phyloP scores from a whole-genome alignment of 768 basidiomycete genomes.

The Lactifluus pinguis region DNA sequence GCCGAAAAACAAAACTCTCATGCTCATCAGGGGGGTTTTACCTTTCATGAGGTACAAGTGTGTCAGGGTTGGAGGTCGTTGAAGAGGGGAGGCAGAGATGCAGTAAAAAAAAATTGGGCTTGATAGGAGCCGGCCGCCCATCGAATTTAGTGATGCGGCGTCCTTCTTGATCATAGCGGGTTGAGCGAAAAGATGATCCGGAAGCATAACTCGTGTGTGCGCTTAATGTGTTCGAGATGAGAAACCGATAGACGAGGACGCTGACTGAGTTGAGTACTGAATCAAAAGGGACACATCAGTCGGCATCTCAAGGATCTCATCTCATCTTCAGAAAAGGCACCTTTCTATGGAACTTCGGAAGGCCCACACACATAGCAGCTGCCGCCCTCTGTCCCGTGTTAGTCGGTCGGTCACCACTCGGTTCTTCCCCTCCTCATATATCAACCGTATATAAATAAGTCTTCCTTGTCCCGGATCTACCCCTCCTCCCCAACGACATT shows the following conservation, averaged over 20 bases:
- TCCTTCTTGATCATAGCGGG: too few species aligned
- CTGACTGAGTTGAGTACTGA: slow-evolving; percentile 1
- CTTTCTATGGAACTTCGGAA: slow-evolving; percentile 11
- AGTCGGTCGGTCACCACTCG: slow-evolving; percentile 12
- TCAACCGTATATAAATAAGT: slow-evolving; percentile 8
- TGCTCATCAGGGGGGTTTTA: background rate
- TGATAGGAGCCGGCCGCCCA: too few species aligned
- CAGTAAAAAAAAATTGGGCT: too few species aligned
- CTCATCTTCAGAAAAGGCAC: slow-evolving; percentile 6
- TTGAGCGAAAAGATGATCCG: too few species aligned
- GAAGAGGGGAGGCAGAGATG: background rate
- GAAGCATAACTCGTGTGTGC: too few species aligned
- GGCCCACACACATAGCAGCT: background rate
- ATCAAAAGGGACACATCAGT: background rate
- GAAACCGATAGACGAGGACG: slow-evolving; percentile 12
- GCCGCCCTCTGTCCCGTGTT: slow-evolving; percentile 10
- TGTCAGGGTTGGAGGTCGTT: background rate
- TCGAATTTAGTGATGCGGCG: too few species aligned
- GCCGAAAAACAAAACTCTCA: background rate
- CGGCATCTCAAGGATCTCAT: slow-evolving; percentile 9
- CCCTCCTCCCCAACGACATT: background rate
- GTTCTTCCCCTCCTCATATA: slow-evolving; percentile 1
- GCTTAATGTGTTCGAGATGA: background rate
- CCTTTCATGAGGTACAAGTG: background rate
- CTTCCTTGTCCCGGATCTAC: background rate